Conservation (phyloP, 2,329 filamentous ascomycete genomes). For the Coniella lustricola region DNA sequence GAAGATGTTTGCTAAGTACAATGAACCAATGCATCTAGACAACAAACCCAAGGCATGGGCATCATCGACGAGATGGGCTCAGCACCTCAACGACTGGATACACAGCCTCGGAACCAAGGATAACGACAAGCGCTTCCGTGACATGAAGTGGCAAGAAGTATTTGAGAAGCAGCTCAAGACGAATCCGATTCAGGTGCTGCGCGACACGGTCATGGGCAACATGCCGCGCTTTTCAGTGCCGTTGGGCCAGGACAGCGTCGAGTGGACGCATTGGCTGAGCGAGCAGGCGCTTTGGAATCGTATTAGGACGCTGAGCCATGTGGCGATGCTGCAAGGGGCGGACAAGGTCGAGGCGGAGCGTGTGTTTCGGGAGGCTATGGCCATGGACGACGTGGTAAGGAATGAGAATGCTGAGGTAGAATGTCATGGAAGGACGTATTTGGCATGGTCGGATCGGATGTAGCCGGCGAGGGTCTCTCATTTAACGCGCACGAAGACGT, state of each 20-base stretch:
- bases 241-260: conserved; percentile 47
- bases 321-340: conserved; percentile 50
- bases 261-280: conserved; percentile 51
- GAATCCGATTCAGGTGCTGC: conserved; percentile 45
- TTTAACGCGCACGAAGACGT: neutral
- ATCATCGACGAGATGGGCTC: conserved; percentile 54
- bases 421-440: conserved; percentile 57
- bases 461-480: too few species aligned
- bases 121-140: conserved; percentile 56
- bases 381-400: conserved; percentile 43
- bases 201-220: conserved; percentile 31
- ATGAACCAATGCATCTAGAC: conserved; percentile 34
- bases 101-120: conserved; percentile 43
- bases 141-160: conserved; percentile 55
- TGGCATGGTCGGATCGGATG: conserved; percentile 52
- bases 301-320: conserved; percentile 60
- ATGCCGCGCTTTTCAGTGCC: conserved; percentile 52
- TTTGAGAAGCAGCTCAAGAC: conserved; percentile 53
- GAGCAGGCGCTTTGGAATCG: conserved; percentile 58
- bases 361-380: conserved; percentile 47
- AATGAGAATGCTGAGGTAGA: conserved; percentile 57
- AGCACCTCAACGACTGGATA: conserved; percentile 53
- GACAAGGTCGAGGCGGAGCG: conserved; percentile 41
- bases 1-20: too few species aligned
- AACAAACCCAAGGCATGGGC: conserved; percentile 54